Conservation (phyloP, 495 filamentous ascomycete genomes). For the Talaromyces proteolyticus region DNA sequence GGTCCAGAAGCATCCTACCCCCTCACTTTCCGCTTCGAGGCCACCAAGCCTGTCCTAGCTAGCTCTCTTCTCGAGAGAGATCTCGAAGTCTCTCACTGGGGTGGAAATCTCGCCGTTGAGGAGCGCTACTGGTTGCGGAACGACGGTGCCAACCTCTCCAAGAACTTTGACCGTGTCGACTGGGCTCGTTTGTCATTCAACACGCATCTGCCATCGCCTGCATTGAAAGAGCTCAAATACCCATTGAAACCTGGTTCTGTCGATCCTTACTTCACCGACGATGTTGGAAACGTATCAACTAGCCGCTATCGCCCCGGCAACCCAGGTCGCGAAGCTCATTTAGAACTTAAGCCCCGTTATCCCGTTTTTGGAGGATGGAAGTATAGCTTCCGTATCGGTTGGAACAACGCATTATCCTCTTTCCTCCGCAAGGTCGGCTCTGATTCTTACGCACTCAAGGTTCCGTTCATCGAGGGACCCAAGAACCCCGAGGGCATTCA, state of each 20-base stretch:
- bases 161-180: conserved; percentile 80
- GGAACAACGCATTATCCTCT: conserved; percentile 76
- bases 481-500: conserved; percentile 76
- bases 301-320: conserved; percentile 77
- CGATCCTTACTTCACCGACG: conserved; percentile 91
- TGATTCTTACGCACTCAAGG: conserved; percentile 77
- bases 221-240: conserved; percentile 76
- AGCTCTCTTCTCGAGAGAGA: conserved; percentile 75
- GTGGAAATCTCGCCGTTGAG: conserved; percentile 89
- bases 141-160: conserved; percentile 73
- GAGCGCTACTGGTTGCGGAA: conserved; percentile 89
- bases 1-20: conserved; percentile 67
- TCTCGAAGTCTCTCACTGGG: conserved; percentile 95
- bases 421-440: conserved; percentile 61
- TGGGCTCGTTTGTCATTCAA: conserved; percentile 37
- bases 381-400: conserved; percentile 90
- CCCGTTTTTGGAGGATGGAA: conserved; percentile 97
- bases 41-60: conserved; percentile 84
- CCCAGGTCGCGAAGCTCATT: conserved; percentile 60
- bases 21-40: conserved; percentile 83
- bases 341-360: conserved; percentile 89
- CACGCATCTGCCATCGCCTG: conserved; percentile 62
- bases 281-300: conserved; percentile 95
- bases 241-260: conserved; percentile 71
- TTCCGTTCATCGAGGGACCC: conserved; percentile 93